Evolutionary conservation across 1,284 basidiomycete species (phyloP).

Genomic region (Rhodotorula sp.): DNA sequence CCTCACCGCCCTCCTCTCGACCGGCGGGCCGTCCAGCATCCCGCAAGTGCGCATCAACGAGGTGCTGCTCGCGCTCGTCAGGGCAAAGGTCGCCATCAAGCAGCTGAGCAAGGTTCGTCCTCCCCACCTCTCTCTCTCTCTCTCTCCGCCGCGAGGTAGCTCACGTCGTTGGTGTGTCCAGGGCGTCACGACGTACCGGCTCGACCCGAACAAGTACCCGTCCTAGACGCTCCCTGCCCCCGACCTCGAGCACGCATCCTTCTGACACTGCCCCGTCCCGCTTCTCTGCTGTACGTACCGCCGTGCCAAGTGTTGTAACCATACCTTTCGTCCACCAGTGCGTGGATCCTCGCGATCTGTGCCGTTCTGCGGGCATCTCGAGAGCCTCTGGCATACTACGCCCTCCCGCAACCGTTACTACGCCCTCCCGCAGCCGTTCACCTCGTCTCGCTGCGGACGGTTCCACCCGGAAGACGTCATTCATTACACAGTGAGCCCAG

Average conservation of each 20-base stretch:
- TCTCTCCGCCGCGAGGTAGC: neutral
- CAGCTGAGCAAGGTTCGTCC: constrained; percentile 24
- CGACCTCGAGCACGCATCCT: too few relatives aligned
- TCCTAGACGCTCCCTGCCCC: neutral
- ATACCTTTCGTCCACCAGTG: too few relatives aligned
- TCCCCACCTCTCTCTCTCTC: neutral
- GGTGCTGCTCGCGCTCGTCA: constrained; percentile 32
- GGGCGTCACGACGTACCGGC: constrained; percentile 26
- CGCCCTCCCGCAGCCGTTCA: too few relatives aligned
- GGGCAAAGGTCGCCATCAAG: constrained; percentile 36
- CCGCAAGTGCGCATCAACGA: constrained; percentile 38
- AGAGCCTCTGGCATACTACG: too few relatives aligned
- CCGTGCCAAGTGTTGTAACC: neutral
- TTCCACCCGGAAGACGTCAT: too few relatives aligned
- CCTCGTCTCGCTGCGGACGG: too few relatives aligned
- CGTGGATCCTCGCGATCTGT: too few relatives aligned
- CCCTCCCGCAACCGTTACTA: too few relatives aligned
- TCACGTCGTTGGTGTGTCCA: neutral
- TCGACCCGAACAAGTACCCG: constrained; percentile 22
- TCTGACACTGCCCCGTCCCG: neutral
- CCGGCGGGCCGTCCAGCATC: constrained; percentile 1
- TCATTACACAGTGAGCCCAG: too few relatives aligned
- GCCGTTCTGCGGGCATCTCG: too few relatives aligned
- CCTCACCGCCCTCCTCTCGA: neutral
- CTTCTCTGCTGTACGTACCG: neutral